Conservation (phyloP, 108 stramenopile genomes). For the Stephanodiscus triporus region DNA sequence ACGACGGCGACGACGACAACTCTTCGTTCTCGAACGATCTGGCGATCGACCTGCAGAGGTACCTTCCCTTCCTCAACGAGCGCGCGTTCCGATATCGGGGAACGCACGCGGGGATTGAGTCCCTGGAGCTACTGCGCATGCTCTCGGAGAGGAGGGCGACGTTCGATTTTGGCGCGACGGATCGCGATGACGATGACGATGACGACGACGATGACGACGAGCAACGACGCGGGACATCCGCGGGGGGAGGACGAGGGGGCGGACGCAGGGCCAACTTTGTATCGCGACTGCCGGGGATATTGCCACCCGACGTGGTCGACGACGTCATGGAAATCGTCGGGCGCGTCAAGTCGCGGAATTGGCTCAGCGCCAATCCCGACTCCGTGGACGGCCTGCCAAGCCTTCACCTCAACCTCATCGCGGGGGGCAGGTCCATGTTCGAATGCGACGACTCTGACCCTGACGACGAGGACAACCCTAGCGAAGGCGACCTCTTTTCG, state of each 20-base stretch:
- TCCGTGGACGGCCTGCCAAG: constrained; percentile 75
- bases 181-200: background rate
- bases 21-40: background rate
- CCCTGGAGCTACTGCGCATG: constrained; percentile 15
- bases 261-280: constrained; percentile 2
- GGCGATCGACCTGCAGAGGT: constrained; percentile 22
- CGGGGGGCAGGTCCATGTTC: constrained; percentile 57
- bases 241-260: background rate
- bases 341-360: constrained; percentile 26
- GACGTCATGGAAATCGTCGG: constrained; percentile 19
- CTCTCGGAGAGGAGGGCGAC: constrained; percentile 30
- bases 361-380: constrained; percentile 76
- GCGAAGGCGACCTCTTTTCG: background rate
- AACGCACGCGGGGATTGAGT: constrained; percentile 20
- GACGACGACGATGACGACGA: background rate
- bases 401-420: constrained; percentile 75
- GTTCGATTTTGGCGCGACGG: constrained; percentile 9
- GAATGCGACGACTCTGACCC: background rate
- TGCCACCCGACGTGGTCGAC: constrained; percentile 5
- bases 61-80: constrained; percentile 24
- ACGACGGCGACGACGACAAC: background rate
- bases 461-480: constrained; percentile 5
- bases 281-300: constrained; percentile 14
- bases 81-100: constrained; percentile 23
- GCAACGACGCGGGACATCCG: background rate